Conservation (phyloP, 176 grass and related monocot species). For the Tillandsia fasciculata region DNA sequence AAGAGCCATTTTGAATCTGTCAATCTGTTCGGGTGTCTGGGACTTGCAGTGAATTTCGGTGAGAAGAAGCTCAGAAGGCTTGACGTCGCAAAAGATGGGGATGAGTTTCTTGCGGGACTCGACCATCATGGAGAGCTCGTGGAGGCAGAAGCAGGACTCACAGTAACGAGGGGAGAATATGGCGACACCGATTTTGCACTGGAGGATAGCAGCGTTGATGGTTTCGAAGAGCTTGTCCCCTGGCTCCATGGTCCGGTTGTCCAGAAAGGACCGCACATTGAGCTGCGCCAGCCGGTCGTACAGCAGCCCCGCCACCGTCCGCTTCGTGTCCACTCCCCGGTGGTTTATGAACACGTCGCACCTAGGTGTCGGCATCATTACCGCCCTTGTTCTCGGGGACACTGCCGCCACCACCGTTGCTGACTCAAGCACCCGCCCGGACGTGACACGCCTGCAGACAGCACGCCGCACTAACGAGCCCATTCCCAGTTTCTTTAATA, state of each 20-base stretch:
- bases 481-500: background rate
- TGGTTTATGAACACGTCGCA: conserved; percentile 91
- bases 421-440: background rate
- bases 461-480: background rate
- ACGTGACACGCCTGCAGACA: background rate
- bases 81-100: conserved; percentile 75
- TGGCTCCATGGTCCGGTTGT: conserved; percentile 60
- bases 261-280: conserved; percentile 34
- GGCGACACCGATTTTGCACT: conserved; percentile 44
- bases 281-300: conserved; percentile 31
- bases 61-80: conserved; percentile 52
- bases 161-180: conserved; percentile 61
- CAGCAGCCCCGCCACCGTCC: conserved; percentile 42
- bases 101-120: conserved; percentile 57
- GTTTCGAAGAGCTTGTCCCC: conserved; percentile 47
- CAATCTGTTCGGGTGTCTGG: conserved; percentile 24
- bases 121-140: conserved; percentile 56
- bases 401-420: background rate
- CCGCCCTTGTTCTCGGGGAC: background rate
- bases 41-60: conserved; percentile 11
- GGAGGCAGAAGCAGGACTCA: conserved; percentile 66
- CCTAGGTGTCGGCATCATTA: background rate
- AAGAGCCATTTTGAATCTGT: conserved; percentile 41
- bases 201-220: conserved; percentile 29
- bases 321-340: conserved; percentile 69